These are phyloP conservation scores for Vigna nakashimae DNA, from an alignment of 306 rosid species.

Conservation along the genomic window DNA sequence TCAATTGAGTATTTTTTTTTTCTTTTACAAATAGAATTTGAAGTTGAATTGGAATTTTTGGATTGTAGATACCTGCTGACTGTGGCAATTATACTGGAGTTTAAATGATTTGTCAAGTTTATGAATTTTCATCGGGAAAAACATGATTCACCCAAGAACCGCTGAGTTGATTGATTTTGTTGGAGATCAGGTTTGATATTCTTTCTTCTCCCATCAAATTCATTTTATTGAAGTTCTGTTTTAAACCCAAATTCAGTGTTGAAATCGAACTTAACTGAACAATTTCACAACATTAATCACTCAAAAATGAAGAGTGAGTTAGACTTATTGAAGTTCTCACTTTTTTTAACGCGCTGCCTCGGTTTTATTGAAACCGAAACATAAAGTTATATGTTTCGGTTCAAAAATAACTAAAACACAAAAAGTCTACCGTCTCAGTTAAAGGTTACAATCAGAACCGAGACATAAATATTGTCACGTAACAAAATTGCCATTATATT, in stretches of 20 bases:
- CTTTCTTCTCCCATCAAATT: neutral
- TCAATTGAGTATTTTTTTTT: too few relatives aligned
- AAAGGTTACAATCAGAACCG: too few relatives aligned
- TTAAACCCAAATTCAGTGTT: neutral
- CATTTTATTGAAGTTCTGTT: neutral
- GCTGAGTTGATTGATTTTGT: conserved; percentile 60
- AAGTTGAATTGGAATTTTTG: neutral
- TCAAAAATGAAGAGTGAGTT: neutral
- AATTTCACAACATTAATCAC: neutral
- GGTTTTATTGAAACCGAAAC: too few relatives aligned
- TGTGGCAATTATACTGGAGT: conserved; percentile 59
- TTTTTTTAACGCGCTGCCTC: too few relatives aligned
- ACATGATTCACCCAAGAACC: conserved; percentile 38
- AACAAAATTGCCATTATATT: too few relatives aligned
- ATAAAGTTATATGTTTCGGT: too few relatives aligned
- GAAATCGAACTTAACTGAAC: neutral
- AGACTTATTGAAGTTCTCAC: neutral
- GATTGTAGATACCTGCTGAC: conserved; percentile 64
- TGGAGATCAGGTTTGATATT: conserved; percentile 72
- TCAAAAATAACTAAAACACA: too few relatives aligned
- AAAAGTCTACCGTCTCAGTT: too few relatives aligned
- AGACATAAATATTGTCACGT: too few relatives aligned
- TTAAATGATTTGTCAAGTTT: conserved; percentile 56
- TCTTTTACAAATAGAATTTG: too few relatives aligned
- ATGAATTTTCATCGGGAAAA: conserved; percentile 52